phyloP scores from a whole-genome alignment of 352 stramenopile species.

The Elongisporangium anandrum region DNA sequence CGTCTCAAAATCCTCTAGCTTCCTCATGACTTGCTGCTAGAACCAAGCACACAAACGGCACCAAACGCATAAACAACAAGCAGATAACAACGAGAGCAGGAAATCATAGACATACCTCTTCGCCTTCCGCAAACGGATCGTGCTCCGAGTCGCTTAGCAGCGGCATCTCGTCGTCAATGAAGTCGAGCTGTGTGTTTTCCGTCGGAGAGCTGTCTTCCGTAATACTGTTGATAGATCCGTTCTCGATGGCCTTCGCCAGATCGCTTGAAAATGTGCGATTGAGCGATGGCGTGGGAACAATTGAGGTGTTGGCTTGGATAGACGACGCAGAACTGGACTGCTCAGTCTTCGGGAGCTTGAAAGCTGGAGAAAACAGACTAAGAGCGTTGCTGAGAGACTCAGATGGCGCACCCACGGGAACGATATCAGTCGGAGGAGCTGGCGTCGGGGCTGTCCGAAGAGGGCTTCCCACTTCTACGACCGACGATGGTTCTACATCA shows the following conservation, averaged over 20 bases:
- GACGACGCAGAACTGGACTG: not conserved
- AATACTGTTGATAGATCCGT: not conserved
- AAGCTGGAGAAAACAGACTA: constrained; percentile 65
- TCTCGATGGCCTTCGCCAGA: not conserved
- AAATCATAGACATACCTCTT: constrained; percentile 51
- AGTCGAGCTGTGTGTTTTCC: constrained; percentile 28
- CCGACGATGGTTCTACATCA: constrained; percentile 28
- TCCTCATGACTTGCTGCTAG: constrained; percentile 85
- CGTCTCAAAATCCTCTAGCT: constrained; percentile 84
- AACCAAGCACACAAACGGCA: constrained; percentile 13
- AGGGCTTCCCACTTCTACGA: constrained; percentile 45
- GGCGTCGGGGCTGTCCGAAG: constrained; percentile 10
- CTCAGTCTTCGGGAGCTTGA: constrained; percentile 3
- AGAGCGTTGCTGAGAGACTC: constrained; percentile 10
- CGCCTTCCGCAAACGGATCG: constrained; percentile 68
- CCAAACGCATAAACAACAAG: constrained; percentile 4
- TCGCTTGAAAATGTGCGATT: not conserved
- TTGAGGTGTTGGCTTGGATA: no score
- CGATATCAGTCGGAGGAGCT: constrained; percentile 4
- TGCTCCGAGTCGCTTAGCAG: constrained; percentile 63
- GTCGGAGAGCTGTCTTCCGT: not conserved
- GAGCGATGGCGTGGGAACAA: not conserved
- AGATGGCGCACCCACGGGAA: not conserved
- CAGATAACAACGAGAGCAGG: constrained; percentile 7
- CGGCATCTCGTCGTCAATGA: constrained; percentile 74